A percentile compares a stretch with the other conserved stretches of the same genome.
These are phyloP conservation scores for Crithidia brevicula DNA, from an alignment of 208 protist species.

Conservation along the genomic window DNA sequence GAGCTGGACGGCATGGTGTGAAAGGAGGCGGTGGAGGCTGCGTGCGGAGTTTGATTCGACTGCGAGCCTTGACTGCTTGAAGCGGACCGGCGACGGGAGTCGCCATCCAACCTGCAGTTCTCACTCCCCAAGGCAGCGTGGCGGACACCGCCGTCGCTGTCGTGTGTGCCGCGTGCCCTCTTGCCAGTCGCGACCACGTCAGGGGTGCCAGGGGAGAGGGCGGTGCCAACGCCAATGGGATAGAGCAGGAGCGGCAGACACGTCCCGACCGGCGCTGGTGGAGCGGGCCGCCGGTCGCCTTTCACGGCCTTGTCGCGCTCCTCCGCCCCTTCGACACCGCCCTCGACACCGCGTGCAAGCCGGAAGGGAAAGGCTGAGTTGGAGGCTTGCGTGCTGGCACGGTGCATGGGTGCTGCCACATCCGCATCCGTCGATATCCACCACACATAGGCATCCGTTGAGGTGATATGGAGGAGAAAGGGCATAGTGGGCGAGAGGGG, in stretches of 20 bases:
- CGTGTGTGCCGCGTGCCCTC: neutral
- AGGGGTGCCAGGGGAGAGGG: neutral
- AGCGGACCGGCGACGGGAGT: neutral
- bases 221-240: conserved; percentile 25
- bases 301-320: neutral
- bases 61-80: conserved; percentile 1
- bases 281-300: neutral
- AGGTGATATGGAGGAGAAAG: conserved; percentile 14
- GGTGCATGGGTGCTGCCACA: neutral
- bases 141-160: too few relatives aligned
- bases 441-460: conserved; percentile 31
- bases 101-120: neutral
- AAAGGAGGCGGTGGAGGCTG: conserved; percentile 19
- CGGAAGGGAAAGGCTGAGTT: neutral
- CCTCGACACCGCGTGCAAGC: neutral
- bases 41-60: conserved; percentile 3
- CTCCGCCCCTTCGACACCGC: neutral
- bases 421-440: conserved; percentile 13
- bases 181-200: neutral
- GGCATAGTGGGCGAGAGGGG: conserved; percentile 11
- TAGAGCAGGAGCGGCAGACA: conserved; percentile 35
- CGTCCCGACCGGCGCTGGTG: conserved; percentile 3
- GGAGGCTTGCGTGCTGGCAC: neutral
- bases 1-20: conserved; percentile 34
- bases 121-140: too few relatives aligned